Percentiles rank a stretch among this genome's conserved stretches.
These are phyloP conservation scores for Thalassiosira tumida DNA, from an alignment of 352 stramenopile species.

Conservation along the genomic window DNA sequence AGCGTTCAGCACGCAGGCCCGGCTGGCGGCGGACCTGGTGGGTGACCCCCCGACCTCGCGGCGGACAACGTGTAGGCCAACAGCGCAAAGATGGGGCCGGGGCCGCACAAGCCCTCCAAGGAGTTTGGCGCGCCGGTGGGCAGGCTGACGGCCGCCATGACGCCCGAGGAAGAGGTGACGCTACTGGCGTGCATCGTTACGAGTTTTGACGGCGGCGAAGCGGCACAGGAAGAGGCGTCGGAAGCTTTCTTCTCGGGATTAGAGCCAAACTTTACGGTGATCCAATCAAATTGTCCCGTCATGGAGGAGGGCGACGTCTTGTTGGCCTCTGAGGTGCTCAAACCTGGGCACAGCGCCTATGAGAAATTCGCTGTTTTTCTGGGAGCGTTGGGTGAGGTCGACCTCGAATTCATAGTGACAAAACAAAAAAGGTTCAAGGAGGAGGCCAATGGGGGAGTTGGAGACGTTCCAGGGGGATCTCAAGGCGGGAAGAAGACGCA, in stretches of 20 bases:
- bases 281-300: constrained; percentile 85
- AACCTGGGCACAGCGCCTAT: constrained; percentile 79
- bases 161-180: constrained; percentile 89
- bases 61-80: constrained; percentile 88
- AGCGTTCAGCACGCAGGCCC: constrained; percentile 90
- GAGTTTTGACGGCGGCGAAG: constrained; percentile 85
- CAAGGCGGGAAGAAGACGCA: constrained; percentile 61
- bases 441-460: constrained; percentile 77
- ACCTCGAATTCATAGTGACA: constrained; percentile 83
- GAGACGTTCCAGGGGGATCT: constrained; percentile 67
- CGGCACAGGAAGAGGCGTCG: constrained; percentile 84
- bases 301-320: constrained; percentile 87
- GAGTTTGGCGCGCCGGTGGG: constrained; percentile 89
- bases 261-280: constrained; percentile 83
- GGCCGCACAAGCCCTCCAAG: constrained; percentile 83
- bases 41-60: constrained; percentile 86
- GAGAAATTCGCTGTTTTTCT: constrained; percentile 89
- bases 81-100: constrained; percentile 87
- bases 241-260: constrained; percentile 86
- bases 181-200: constrained; percentile 89
- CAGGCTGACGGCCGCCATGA: constrained; percentile 84
- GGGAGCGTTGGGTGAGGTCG: constrained; percentile 80
- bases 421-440: constrained; percentile 82
- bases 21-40: constrained; percentile 87
- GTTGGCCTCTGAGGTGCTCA: constrained; percentile 86